A percentile compares a stretch with the other conserved stretches of the same genome.
Evolutionary conservation across 176 grass and related monocot species (phyloP).

Genomic region (Calamus simplicifolius): DNA sequence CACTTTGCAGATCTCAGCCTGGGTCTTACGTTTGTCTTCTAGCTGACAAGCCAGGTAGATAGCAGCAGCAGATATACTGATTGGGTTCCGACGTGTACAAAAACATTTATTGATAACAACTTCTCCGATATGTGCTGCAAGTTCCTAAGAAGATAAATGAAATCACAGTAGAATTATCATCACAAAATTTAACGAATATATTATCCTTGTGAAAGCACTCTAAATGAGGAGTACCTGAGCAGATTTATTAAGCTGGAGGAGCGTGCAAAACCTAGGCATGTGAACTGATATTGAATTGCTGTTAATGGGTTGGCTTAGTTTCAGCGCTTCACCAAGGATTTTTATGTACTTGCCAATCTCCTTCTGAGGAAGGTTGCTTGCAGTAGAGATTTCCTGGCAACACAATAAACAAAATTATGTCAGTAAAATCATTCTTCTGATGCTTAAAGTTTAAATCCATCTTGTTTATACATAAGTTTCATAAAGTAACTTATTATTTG

Average conservation of each 20-base stretch:
- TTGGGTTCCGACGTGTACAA: conserved; percentile 83
- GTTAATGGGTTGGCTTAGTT: conserved; percentile 92
- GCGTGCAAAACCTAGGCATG: conserved; percentile 95
- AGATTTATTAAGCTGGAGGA: conserved; percentile 96
- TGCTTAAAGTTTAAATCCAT: no score
- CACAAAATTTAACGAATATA: background rate
- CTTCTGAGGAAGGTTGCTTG: conserved; percentile 97
- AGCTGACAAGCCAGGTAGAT: conserved; percentile 96
- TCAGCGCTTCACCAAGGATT: conserved; percentile 88
- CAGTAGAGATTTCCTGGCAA: conserved; percentile 91
- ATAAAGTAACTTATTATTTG: no score
- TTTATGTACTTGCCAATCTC: conserved; percentile 99
- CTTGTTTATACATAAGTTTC: no score
- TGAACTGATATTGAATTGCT: conserved; percentile 97
- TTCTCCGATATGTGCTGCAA: conserved; percentile 91
- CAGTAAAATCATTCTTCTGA: no score
- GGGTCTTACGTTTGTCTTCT: conserved; percentile 95
- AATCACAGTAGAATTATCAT: background rate
- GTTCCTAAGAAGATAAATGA: conserved; percentile 45
- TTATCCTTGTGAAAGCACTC: background rate
- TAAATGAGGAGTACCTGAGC: conserved; percentile 59
- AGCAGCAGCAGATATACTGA: conserved; percentile 97
- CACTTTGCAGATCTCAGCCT: conserved; percentile 96
- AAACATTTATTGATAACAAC: conserved; percentile 97
- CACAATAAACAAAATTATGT: background rate